phyloP scores from a whole-genome alignment of 2,329 filamentous ascomycete species.

The Pezicula rhizophila region DNA sequence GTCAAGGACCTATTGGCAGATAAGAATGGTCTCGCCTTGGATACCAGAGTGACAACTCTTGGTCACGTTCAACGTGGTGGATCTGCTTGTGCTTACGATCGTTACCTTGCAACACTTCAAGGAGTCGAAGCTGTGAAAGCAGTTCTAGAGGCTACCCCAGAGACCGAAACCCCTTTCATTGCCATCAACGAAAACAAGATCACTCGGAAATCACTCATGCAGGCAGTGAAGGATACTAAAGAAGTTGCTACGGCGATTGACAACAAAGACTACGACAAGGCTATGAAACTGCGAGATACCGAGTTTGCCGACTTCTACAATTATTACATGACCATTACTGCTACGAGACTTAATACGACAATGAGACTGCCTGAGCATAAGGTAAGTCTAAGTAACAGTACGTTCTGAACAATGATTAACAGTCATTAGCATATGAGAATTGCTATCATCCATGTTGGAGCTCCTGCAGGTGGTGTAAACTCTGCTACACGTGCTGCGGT shows the following conservation, averaged over 20 bases:
- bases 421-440: constrained; percentile 70
- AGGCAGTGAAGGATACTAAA: constrained; percentile 83
- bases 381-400: constrained; percentile 38
- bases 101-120: constrained; percentile 87
- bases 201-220: constrained; percentile 78
- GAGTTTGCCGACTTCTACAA: constrained; percentile 92
- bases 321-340: constrained; percentile 86
- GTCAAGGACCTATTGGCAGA: constrained; percentile 86
- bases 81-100: constrained; percentile 85
- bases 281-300: constrained; percentile 82
- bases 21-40: constrained; percentile 69
- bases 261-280: constrained; percentile 76
- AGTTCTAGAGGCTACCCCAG: constrained; percentile 80
- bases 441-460: constrained; percentile 94
- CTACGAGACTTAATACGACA: constrained; percentile 63
- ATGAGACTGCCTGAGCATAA: constrained; percentile 64
- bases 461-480: constrained; percentile 97
- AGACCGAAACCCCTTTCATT: constrained; percentile 89
- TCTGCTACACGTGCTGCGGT: constrained; percentile 89
- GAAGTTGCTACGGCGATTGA: constrained; percentile 77
- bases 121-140: constrained; percentile 92
- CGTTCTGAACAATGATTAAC: constrained; percentile 23
- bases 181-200: constrained; percentile 98
- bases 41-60: constrained; percentile 90
- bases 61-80: constrained; percentile 98